Evolutionary conservation across 2,329 filamentous ascomycete species (phyloP).

Genomic region (Lachnellula arida): DNA sequence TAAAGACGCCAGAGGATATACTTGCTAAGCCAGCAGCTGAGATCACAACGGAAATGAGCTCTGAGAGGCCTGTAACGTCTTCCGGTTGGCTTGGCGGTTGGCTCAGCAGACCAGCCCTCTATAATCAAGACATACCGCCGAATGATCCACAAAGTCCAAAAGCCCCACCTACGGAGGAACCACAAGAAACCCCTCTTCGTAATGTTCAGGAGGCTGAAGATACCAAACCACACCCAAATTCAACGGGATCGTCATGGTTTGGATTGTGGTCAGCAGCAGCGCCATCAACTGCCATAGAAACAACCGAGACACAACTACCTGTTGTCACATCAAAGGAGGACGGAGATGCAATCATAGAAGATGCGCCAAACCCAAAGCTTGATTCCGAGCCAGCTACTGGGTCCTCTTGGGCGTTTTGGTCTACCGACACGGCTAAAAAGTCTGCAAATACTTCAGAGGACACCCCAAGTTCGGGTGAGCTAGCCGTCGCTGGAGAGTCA

Average conservation of each 20-base stretch:
- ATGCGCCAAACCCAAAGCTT: conserved; percentile 10
- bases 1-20: conserved; percentile 1
- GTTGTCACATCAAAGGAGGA: conserved; percentile 13
- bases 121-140: conserved; percentile 3
- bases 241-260: conserved; percentile 27
- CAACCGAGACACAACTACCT: conserved; percentile 22
- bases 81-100: conserved; percentile 54
- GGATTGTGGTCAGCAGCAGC: conserved; percentile 27
- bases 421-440: conserved; percentile 37
- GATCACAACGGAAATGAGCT: background rate
- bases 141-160: background rate
- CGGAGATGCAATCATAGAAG: conserved; percentile 21
- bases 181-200: background rate
- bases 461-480: conserved; percentile 33
- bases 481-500: conserved; percentile 54
- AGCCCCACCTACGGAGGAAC: background rate
- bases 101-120: conserved; percentile 36
- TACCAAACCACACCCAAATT: background rate
- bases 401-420: conserved; percentile 82
- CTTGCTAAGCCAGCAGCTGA: background rate
- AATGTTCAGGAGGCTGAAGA: background rate
- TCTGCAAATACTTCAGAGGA: conserved; percentile 7
- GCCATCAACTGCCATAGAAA: conserved; percentile 19
- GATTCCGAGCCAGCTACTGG: conserved; percentile 37
- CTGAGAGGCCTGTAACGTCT: conserved; percentile 28